Evolutionary conservation across 2,329 filamentous ascomycete species (phyloP), one percentile per base, ranked within the genome.

Genomic region (Monilinia polystroma): DNA sequence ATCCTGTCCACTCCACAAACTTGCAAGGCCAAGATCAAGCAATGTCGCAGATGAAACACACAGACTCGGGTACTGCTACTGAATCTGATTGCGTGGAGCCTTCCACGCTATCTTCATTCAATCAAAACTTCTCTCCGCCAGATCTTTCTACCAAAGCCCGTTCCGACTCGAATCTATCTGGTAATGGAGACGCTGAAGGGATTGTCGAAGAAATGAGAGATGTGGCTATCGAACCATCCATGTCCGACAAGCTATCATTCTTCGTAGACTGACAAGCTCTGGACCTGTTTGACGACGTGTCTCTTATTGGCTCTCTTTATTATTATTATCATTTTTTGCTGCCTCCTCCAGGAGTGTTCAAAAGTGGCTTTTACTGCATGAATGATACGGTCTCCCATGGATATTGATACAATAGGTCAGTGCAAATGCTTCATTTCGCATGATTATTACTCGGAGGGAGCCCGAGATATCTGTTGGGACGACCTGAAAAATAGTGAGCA

Each of bases 101-200:
- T n/a, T 16, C 35, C 26, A 43, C 38, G 8, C 16, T 20, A 26
- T 51, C 51, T 43, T 29, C 60, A 20, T 32, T 32, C 4, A 14
- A 3, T 29, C 49, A 16, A 11, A 43, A 2, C 10, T 54, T 10
- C n/a, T 32, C 49, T 32, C 60, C 60, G 35, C 49, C 3, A n/a
- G 49, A 14, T 29, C 49, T 16, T n/a, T 11, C n/a, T 12, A 63
- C 23, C 10, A 53, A 41, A 12, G 23, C 18, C n/a, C 10, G n/a
- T 23, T 20, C 43, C 6, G 32, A 51, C 14, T 7, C 20, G 26
- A 47, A 16, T 38, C n/a, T 56, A 32, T 57, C 52, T 47, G 54
- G 59, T n/a, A 23, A 32, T 41, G 63, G 26, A 59, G 10, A 59
- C 43, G 49, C 20, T n/a, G 63, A 49, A 26, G 63, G 51, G 35